phyloP scores from a whole-genome alignment of 768 basidiomycete genomes.

The Russula sp. region DNA sequence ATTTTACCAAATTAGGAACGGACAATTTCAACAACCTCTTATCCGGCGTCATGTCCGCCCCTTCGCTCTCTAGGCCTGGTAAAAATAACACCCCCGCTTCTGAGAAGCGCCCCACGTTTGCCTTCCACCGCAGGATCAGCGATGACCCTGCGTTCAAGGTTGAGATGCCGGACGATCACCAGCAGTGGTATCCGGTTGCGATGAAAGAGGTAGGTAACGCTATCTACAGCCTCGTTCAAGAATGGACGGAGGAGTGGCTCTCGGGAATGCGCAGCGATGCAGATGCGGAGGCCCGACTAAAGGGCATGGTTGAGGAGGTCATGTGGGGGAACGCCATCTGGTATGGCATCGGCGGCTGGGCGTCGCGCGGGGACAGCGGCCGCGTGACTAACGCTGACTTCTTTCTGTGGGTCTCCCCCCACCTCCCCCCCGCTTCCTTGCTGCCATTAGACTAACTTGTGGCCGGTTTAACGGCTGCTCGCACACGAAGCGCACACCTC shows the following conservation, averaged over 20 bases:
- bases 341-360: slow-evolving; percentile 56
- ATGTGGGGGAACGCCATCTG: slow-evolving; percentile 47
- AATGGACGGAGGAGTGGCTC: slow-evolving; percentile 23
- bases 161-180: slow-evolving; percentile 9
- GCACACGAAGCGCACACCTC: slow-evolving; percentile 48
- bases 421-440: slow-evolving; percentile 5
- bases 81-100: slow-evolving; percentile 29
- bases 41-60: slow-evolving; percentile 27
- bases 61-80: background rate
- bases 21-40: background rate
- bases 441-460: background rate
- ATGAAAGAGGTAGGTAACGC: slow-evolving; percentile 17
- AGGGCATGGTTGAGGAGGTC: slow-evolving; percentile 56
- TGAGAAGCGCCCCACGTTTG: slow-evolving; percentile 35
- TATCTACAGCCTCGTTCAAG: slow-evolving; percentile 21
- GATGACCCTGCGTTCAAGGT: slow-evolving; percentile 36
- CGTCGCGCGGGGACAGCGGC: slow-evolving; percentile 22
- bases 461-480: background rate
- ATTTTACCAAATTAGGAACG: slow-evolving; percentile 19
- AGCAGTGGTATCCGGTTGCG: slow-evolving; percentile 15
- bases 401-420: slow-evolving; percentile 42
- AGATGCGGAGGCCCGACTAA: slow-evolving; percentile 30
- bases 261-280: background rate
- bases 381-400: slow-evolving; percentile 50
- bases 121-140: slow-evolving; percentile 49